Evolutionary conservation across 1,284 basidiomycete species (phyloP), one percentile per base, ranked within the genome.

Genomic region (Tilletia walkeri): DNA sequence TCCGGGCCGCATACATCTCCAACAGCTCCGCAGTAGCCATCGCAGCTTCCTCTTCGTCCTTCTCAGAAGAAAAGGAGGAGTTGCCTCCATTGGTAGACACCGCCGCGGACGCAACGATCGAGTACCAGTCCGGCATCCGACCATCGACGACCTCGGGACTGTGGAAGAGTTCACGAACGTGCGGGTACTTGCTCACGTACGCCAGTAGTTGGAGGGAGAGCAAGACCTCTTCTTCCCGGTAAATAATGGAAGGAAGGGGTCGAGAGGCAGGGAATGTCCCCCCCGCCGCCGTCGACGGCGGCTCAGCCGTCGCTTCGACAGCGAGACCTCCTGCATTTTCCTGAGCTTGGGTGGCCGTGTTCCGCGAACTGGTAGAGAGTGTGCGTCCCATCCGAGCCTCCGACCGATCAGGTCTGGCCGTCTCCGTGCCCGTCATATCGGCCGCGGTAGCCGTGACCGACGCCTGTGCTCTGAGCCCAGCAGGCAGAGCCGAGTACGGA

Each of bases 111-210:
- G 41, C 45, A 10, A 63, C 59, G 20, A 63, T 63, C 34, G 59
- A 38, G 59, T 63, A 63, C 59, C 59, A 63, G 14, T 76, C 78
- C 67, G 76, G 73, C 36, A 81, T 69, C 53, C 74, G 73, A 6
- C 72, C 65, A 9, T 69, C 70, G 14, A 74, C 73, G 36, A 80
- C 73, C 56, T 82, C 79, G 34, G 79, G 74, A 36, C 77, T 76
- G 84, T 98, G 97, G 84, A 99, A 98, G 5, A 94, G 92, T 76
- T 94, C 90, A n/a, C 95, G 88, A 3, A 99, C 95, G 84, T 99
- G 95, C 0, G 95, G 93, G 83, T 99, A 99, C 84, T 99, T 99
- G 85, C 92, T 94, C 30, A 99, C 87, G 81, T 99, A 99, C 6
- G 96, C 96, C 0, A 99, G 87, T 1, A 99, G 88, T 84, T 99